Evolutionary conservation across 495 filamentous ascomycete genomes (phyloP).

Genomic region (Trichocladium antarcticum): DNA sequence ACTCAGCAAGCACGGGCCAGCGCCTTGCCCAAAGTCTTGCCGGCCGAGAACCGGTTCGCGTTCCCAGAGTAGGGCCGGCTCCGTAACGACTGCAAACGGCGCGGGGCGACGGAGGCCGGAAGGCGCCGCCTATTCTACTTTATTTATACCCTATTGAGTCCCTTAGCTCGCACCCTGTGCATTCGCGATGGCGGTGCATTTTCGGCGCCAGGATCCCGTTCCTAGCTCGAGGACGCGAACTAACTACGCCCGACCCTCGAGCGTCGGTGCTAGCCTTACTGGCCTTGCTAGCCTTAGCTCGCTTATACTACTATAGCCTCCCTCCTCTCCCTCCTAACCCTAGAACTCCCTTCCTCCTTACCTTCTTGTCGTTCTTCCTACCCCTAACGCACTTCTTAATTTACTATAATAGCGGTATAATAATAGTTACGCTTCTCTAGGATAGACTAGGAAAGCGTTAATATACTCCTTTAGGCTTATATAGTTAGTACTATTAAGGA

Average conservation of each 20-base stretch:
- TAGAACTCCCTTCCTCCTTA: background rate
- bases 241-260: constrained; percentile 2
- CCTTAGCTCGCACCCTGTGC: background rate
- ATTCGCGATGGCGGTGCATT: constrained; percentile 1
- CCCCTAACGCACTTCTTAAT: background rate
- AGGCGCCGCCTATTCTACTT: constrained; percentile 3
- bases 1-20: background rate
- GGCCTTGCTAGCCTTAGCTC: background rate
- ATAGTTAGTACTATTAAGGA: background rate
- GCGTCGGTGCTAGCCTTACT: background rate
- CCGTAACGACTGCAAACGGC: constrained; percentile 3
- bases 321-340: background rate
- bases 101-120: constrained; percentile 1
- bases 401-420: constrained; percentile 3
- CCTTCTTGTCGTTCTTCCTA: background rate
- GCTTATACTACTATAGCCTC: background rate
- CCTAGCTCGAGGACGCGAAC: background rate
- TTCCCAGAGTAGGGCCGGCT: constrained; percentile 1
- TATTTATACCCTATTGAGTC: background rate
- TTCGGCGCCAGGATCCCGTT: constrained; percentile 2
- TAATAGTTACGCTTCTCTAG: constrained; percentile 1
- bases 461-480: constrained; percentile 2
- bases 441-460: background rate
- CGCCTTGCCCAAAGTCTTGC: background rate
- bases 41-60: constrained; percentile 2